Base-by-base conservation (phyloP, 2,329 filamentous ascomycete species). In the Fusarium pilosicola region DNA sequence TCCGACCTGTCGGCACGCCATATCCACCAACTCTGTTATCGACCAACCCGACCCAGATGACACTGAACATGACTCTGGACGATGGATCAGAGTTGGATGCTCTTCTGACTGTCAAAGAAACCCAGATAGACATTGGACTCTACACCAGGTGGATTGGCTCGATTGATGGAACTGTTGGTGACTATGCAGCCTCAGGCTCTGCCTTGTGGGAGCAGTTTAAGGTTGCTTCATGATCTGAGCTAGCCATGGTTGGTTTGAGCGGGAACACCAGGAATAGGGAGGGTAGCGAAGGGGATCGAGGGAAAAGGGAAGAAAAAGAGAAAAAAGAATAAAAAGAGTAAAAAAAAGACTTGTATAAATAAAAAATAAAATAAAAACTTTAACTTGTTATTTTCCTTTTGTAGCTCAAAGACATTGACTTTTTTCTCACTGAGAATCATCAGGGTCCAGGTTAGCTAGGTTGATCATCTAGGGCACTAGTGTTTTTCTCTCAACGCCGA, bases 201-300 rank as follows among this genome's bases (percentile, higher is more conserved):
- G 48, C 48, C 8, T 5, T 36, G 17, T 51, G 30, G 48, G 30
- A 36, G 17, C 30, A 51, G n/a, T 51, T 51, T 1, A 51, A 51
- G 48, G 48, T 51, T 20, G 17, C 30, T 51, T 51, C 30, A 13
- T 51, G 4, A 11, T 20, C 5, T 14, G 3, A 20, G 7, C 13
- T 34, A 2, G 3, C 3, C 10, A 20, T 14, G 0, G 22, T 34
- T 24, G 13, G 0, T 32, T 3, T 3, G 11, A 3, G 9, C 1
- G 0, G 9, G 3, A 46, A 4, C 4, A 3, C 12, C 14, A 28
- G 8, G 8, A 5, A 18, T 26, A 4, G 5, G 13, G 3, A 9
- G 20, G 4, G 28, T 15, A 22, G 20, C 20, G 8, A 1, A 4
- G 18, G 5, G 18, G 8, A 10, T 3, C 0, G 14, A 10, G 4